A percentile compares a stretch with the other conserved stretches of the same genome.
Evolutionary conservation across 306 rosid genomes (phyloP).

Genomic region (Prunus salicina): DNA sequence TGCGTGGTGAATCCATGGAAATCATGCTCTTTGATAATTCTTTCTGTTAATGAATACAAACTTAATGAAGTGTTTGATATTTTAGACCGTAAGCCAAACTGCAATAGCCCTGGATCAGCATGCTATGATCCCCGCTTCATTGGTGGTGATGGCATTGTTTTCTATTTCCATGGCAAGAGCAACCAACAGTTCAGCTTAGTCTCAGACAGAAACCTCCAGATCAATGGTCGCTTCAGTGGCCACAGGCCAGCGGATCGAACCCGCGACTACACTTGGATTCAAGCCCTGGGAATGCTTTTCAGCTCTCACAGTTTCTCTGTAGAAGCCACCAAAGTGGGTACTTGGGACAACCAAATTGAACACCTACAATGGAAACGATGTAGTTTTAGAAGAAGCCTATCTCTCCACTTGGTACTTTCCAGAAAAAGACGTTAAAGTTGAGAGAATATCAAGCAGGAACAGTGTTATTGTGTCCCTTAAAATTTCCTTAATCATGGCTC

Average conservation of each 20-base stretch:
- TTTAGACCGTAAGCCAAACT: conserved; percentile 40
- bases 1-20: too few species aligned
- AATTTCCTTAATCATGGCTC: conserved; percentile 43
- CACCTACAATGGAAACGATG: conserved; percentile 28
- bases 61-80: not conserved
- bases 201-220: conserved; percentile 39
- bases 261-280: conserved; percentile 44
- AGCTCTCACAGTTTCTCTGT: conserved; percentile 33
- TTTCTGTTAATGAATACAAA: not conserved
- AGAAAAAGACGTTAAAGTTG: conserved; percentile 21
- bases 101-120: conserved; percentile 54
- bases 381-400: conserved; percentile 16
- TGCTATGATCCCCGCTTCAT: conserved; percentile 49
- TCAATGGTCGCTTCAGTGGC: conserved; percentile 45
- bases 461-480: conserved; percentile 25
- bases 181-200: conserved; percentile 35
- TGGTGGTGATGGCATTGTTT: conserved; percentile 50
- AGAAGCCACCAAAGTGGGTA: conserved; percentile 28
- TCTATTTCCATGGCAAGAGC: conserved; percentile 49
- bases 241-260: conserved; percentile 31
- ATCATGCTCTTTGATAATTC: not conserved
- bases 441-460: conserved; percentile 36
- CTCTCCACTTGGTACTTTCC: conserved; percentile 35
- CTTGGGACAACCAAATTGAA: conserved; percentile 31
- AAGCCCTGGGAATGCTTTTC: conserved; percentile 34